A percentile compares a stretch with the other conserved stretches of the same genome.
Evolutionary conservation across 495 filamentous ascomycete species (phyloP).

Genomic region (Talaromyces proteolyticus): DNA sequence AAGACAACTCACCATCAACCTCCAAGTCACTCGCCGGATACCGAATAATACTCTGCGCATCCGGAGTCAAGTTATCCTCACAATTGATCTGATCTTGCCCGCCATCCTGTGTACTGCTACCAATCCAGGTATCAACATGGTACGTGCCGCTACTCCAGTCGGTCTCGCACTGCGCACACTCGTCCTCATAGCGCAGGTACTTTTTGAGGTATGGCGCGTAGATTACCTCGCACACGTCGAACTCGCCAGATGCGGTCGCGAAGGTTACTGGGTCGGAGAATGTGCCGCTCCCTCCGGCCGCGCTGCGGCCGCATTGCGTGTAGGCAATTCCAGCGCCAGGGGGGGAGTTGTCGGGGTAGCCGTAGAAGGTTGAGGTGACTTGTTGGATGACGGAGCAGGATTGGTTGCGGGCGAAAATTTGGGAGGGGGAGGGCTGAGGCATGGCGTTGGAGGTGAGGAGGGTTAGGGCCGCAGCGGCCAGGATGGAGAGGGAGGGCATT

Average conservation of each 20-base stretch:
- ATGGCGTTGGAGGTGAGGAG: not conserved
- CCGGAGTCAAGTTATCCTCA: slow-evolving; percentile 26
- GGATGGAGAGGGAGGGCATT: slow-evolving; percentile 3
- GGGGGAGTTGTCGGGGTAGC: slow-evolving; percentile 40
- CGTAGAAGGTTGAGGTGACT: slow-evolving; percentile 22
- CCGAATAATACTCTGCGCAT: slow-evolving; percentile 7
- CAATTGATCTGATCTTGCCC: slow-evolving; percentile 25
- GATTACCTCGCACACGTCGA: slow-evolving; percentile 37
- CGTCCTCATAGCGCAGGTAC: slow-evolving; percentile 32
- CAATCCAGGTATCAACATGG: slow-evolving; percentile 39
- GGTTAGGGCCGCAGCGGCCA: not conserved
- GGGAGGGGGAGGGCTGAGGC: not conserved
- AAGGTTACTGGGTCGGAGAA: slow-evolving; percentile 41
- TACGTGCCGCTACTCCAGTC: slow-evolving; percentile 23
- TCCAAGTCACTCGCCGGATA: slow-evolving; percentile 3
- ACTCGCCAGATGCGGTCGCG: slow-evolving; percentile 33
- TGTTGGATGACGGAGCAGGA: slow-evolving; percentile 1
- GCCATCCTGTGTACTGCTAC: slow-evolving; percentile 22
- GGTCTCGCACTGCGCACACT: slow-evolving; percentile 21
- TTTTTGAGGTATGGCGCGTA: slow-evolving; percentile 38
- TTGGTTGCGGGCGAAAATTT: not conserved
- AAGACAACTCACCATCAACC: slow-evolving; percentile 4
- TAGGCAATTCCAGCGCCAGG: slow-evolving; percentile 32
- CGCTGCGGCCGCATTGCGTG: slow-evolving; percentile 26
- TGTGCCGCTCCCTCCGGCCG: slow-evolving; percentile 28